Evolutionary conservation across 192 early-diverging fungal genomes (phyloP), one percentile per base, ranked within the genome.

Genomic region (Dispira simplex): DNA sequence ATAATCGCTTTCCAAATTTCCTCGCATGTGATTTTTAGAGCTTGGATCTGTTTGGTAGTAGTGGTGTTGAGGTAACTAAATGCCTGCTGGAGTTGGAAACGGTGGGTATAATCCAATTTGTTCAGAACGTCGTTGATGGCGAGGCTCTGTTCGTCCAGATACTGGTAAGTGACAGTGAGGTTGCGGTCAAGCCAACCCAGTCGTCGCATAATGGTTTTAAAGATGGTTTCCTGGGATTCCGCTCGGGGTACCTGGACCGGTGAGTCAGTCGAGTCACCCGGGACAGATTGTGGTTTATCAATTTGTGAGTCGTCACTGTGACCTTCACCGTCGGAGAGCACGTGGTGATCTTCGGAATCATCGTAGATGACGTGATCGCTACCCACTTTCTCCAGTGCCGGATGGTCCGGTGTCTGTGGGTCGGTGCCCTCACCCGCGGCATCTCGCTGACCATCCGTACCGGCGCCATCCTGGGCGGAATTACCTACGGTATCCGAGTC

Each of bases 141-240:
- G 51, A 79, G 77, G 63, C 81, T 86, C 70, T 91, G 87, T 39
- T 88, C 85, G 55, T 91, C 86, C 57, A 91, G 65, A 60, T 90
- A 89, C 57, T 77, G 79, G 59, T 84, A 82, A 18, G 83, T 81
- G 18, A 88, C 66, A 0, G 88, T 89, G 3, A 88, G 76, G 67
- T 93, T 94, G 23, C 83, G 73, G 65, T 97, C 95, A 11, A 97
- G 73, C 14, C 76, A 70, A 39, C 74, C 70, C 1, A 97, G 72
- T 14, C 94, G 83, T 63, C 88, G 91, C 79, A 91, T 84, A 43
- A 97, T 93, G 10, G 85, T 92, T 59, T 94, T 93, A 71, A 90
- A 95, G 44, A 94, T 85, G 43, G 82, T 87, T 52, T 90, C 91
- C 65, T 92, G 89, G 13, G 81, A 81, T 1, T 72, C 63, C 4